phyloP scores from a whole-genome alignment of 768 basidiomycete genomes.

The Leucosporidium creatinivorum region DNA sequence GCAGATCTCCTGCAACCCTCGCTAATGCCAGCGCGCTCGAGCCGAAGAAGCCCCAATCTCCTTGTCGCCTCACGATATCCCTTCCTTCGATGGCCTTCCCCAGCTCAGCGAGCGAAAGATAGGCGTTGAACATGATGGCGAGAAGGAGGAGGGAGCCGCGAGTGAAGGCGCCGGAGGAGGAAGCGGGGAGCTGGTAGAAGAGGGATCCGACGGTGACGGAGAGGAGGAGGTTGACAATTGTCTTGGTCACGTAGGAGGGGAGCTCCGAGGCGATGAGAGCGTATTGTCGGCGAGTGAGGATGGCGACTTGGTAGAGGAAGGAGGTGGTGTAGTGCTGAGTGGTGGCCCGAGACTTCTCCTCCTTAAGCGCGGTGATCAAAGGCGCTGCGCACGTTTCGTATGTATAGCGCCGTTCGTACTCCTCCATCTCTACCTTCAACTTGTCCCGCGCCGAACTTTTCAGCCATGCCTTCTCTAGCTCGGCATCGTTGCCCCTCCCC shows the following conservation, averaged over 20 bases:
- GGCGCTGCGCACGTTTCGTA: slow-evolving; percentile 19
- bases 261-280: slow-evolving; percentile 59
- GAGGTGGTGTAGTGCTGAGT: slow-evolving; percentile 77
- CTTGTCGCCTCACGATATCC: slow-evolving; percentile 52
- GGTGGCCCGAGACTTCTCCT: slow-evolving; percentile 39
- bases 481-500: slow-evolving; percentile 21
- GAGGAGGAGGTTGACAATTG: slow-evolving; percentile 48
- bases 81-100: slow-evolving; percentile 67
- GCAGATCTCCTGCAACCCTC: slow-evolving; percentile 44
- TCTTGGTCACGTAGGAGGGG: slow-evolving; percentile 59
- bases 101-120: slow-evolving; percentile 53
- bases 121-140: slow-evolving; percentile 43
- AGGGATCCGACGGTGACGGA: slow-evolving; percentile 34
- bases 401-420: slow-evolving; percentile 35
- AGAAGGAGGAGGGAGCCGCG: slow-evolving; percentile 73
- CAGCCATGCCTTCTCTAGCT: slow-evolving; percentile 26
- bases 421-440: slow-evolving; percentile 21
- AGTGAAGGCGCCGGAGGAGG: slow-evolving; percentile 79
- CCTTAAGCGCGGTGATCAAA: slow-evolving; percentile 9
- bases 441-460: slow-evolving; percentile 27
- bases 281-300: slow-evolving; percentile 68
- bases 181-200: slow-evolving; percentile 64
- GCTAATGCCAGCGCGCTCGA: slow-evolving; percentile 44
- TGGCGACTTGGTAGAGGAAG: slow-evolving; percentile 63
- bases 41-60: slow-evolving; percentile 46